Conservation (phyloP, 345 rosid species). For the Dimocarpus longan region DNA sequence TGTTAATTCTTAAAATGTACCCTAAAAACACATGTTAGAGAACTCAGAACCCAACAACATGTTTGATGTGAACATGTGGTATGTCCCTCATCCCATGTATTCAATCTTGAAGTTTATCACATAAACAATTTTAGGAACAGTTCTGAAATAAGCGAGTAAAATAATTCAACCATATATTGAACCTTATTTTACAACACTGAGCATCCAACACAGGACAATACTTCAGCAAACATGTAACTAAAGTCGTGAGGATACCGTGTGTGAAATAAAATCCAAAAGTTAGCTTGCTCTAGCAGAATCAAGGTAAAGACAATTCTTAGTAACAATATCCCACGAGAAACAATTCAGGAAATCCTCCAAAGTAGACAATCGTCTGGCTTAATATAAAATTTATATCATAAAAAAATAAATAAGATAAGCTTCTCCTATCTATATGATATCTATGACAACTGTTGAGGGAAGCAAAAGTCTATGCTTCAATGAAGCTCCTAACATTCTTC, state of each 20-base stretch:
- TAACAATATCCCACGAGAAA: background rate
- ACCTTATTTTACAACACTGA: background rate
- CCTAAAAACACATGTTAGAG: too few species aligned
- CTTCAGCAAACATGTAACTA: background rate
- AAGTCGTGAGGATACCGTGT: background rate
- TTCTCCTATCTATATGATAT: background rate
- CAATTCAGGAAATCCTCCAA: background rate
- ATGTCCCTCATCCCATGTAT: too few species aligned
- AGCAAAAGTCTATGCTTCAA: slow-evolving; percentile 42
- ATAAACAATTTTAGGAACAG: background rate
- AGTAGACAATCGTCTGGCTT: background rate
- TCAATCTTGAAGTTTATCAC: too few species aligned
- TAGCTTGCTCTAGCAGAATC: background rate
- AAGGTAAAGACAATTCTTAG: background rate
- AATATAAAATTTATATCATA: background rate
- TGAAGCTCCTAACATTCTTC: slow-evolving; percentile 67
- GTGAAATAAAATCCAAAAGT: background rate
- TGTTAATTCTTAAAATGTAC: too few species aligned
- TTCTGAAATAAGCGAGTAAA: background rate
- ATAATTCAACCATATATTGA: background rate
- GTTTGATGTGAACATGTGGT: too few species aligned
- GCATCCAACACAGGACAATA: background rate
- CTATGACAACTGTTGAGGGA: background rate
- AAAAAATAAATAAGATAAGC: background rate
- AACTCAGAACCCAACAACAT: too few species aligned